phyloP scores from a whole-genome alignment of 345 rosid species.

The Zanthoxylum bungeanum region DNA sequence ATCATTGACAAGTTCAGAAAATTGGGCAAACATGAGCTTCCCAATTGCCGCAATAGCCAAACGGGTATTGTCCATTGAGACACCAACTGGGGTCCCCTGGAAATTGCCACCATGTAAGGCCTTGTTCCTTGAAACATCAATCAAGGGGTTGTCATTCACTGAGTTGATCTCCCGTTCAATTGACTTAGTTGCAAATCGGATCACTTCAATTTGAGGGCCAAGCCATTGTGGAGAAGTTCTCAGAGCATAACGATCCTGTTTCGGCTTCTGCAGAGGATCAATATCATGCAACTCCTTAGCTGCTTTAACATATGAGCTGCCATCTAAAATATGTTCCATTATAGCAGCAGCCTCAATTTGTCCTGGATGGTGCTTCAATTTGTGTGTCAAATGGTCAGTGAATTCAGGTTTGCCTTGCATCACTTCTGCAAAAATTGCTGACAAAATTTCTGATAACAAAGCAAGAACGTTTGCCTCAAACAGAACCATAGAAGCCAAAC shows the following conservation, averaged over 20 bases:
- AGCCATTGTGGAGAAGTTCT: slow-evolving; percentile 62
- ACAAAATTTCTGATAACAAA: slow-evolving; percentile 37
- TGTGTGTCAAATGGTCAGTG: slow-evolving; percentile 54
- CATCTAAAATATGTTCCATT: slow-evolving; percentile 51
- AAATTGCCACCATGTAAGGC: slow-evolving; percentile 73
- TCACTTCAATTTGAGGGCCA: slow-evolving; percentile 57
- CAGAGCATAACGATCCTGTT: slow-evolving; percentile 53
- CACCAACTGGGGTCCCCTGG: slow-evolving; percentile 61
- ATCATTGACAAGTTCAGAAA: slow-evolving; percentile 70
- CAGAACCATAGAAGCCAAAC: slow-evolving; percentile 55
- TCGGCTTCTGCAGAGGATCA: slow-evolving; percentile 52
- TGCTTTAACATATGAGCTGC: slow-evolving; percentile 40
- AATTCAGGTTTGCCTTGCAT: slow-evolving; percentile 55
- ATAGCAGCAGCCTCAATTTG: slow-evolving; percentile 64
- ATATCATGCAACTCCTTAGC: slow-evolving; percentile 43
- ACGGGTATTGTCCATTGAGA: slow-evolving; percentile 51
- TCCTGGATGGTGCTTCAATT: slow-evolving; percentile 57
- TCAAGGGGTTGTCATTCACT: slow-evolving; percentile 63
- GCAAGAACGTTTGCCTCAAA: slow-evolving; percentile 40
- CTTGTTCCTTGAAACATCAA: slow-evolving; percentile 65
- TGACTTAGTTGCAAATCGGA: slow-evolving; percentile 39
- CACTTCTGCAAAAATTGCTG: slow-evolving; percentile 50
- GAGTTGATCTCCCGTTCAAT: slow-evolving; percentile 57
- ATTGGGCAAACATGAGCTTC: slow-evolving; percentile 56
- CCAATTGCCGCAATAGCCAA: slow-evolving; percentile 48